Percentiles rank a stretch among this genome's conserved stretches.
These are phyloP conservation scores for Colletotrichum echinochloae DNA, from an alignment of 2,329 filamentous ascomycete genomes.

Conservation along the genomic window DNA sequence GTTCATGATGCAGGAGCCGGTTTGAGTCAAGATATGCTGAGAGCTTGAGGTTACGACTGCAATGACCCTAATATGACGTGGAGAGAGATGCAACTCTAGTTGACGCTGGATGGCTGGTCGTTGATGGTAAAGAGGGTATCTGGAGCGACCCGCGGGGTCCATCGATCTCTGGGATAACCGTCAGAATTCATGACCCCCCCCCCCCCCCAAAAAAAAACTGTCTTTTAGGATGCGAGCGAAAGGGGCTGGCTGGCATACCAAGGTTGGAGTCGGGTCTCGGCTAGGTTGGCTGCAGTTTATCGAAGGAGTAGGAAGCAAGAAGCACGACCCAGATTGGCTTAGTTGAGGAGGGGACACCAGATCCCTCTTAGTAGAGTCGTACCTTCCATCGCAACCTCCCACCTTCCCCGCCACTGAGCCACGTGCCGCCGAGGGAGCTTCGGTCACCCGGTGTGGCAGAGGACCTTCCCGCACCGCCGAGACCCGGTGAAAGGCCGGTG, in stretches of 20 bases:
- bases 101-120: background rate
- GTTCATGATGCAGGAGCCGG: constrained; percentile 22
- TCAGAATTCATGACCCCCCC: background rate
- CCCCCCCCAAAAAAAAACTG: no score
- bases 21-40: background rate
- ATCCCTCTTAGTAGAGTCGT: background rate
- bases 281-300: background rate
- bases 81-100: constrained; percentile 22
- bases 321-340: background rate
- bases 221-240: background rate
- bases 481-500: constrained; percentile 27
- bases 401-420: background rate
- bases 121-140: constrained; percentile 6
- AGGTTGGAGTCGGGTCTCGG: background rate
- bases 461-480: constrained; percentile 6
- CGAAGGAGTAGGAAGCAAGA: background rate
- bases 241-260: background rate
- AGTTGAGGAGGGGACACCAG: background rate
- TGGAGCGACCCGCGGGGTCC: constrained; percentile 11
- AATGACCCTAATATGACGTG: constrained; percentile 10
- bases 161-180: constrained; percentile 16
- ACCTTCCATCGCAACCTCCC: background rate
- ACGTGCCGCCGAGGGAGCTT: constrained; percentile 21
- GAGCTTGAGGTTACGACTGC: constrained; percentile 14
- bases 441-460: constrained; percentile 32